Evolutionary conservation across 306 rosid species (phyloP).

Genomic region (Crotalaria pallida): DNA sequence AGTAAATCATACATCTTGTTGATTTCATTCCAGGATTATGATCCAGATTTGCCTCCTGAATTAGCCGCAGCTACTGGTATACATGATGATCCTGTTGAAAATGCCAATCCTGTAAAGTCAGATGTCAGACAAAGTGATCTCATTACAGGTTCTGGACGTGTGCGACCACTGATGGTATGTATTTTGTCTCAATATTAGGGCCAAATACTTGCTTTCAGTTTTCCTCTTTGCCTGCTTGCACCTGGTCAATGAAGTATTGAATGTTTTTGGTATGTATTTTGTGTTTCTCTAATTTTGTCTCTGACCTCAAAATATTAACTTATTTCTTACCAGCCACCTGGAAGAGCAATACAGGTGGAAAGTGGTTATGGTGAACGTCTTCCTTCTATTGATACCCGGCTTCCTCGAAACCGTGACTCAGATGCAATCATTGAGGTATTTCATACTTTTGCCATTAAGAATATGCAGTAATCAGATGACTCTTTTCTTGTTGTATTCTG

Average conservation of each 20-base stretch:
- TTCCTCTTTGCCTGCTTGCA: slow-evolving; percentile 9
- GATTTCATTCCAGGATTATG: slow-evolving; percentile 65
- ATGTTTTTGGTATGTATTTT: slow-evolving; percentile 6
- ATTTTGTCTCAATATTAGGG: background rate
- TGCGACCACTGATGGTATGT: slow-evolving; percentile 79
- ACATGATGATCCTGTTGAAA: slow-evolving; percentile 56
- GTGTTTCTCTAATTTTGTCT: slow-evolving; percentile 11
- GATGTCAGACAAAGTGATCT: slow-evolving; percentile 62
- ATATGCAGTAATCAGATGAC: background rate
- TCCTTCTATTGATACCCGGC: slow-evolving; percentile 94
- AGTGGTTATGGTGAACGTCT: slow-evolving; percentile 93
- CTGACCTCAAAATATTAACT: background rate
- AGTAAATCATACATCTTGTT: slow-evolving; percentile 12
- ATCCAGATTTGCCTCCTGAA: slow-evolving; percentile 99
- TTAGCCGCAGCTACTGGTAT: slow-evolving; percentile 89
- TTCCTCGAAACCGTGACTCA: slow-evolving; percentile 88
- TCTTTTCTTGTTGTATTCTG: background rate
- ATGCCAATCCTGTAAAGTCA: slow-evolving; percentile 49
- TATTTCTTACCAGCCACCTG: slow-evolving; percentile 74
- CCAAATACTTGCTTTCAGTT: background rate
- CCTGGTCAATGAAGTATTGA: slow-evolving; percentile 4
- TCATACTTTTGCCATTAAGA: slow-evolving; percentile 17
- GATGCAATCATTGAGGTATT: slow-evolving; percentile 97
- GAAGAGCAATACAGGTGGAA: slow-evolving; percentile 99
- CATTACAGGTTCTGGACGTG: slow-evolving; percentile 54